Evolutionary conservation across 495 filamentous ascomycete genomes (phyloP), one percentile per base, ranked within the genome.

Genomic region (Pyrenula massariospora): DNA sequence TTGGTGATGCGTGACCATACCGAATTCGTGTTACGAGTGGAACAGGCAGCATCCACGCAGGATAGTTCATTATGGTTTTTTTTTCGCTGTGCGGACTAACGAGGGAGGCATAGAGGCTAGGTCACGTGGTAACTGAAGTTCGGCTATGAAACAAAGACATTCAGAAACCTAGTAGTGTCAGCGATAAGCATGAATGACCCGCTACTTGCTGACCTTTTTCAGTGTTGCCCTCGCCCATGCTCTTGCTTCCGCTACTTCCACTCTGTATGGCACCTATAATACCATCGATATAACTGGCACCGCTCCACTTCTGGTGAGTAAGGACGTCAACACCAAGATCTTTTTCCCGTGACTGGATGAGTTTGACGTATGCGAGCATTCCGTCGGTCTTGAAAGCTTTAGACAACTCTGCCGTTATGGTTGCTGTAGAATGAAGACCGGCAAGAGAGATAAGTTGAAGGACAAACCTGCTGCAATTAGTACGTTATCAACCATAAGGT

Each of bases 301-400:
- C 93, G 63, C 90, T 95, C 92, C 93, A 98, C 64, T 94, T 96
- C 77, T 98, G 93, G 68, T 98, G 93, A 25, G 92, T 98, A 57
- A 98, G 75, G 15, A 98, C 93, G 65, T 98, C 93, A 21, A 90
- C 89, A 12, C 89, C 91, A 5, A 93, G 68, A 57, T 95, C 92
- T 74, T 95, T 95, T 76, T 98, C 93, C 53, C 85, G 78, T 42
- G 78, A 71, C 66, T 98, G 93, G 42, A 98, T 82, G 3, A 96
- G 70, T 25, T 94, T 84, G 3, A 98, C 93, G 67, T 98, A 98
- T 3, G 93, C 93, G 53, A 87, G 73, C 93, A 98, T 98, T 20
- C 93, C 93, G 58, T 96, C 85, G 22, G 80, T 77, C 76, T 89
- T 95, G 76, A 93, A 98, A 12, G 72, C 78, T 56, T 76, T 78